A percentile compares a stretch with the other conserved stretches of the same genome.
phyloP scores from a whole-genome alignment of 208 protist genomes.

The Angomonas ambiguus region DNA sequence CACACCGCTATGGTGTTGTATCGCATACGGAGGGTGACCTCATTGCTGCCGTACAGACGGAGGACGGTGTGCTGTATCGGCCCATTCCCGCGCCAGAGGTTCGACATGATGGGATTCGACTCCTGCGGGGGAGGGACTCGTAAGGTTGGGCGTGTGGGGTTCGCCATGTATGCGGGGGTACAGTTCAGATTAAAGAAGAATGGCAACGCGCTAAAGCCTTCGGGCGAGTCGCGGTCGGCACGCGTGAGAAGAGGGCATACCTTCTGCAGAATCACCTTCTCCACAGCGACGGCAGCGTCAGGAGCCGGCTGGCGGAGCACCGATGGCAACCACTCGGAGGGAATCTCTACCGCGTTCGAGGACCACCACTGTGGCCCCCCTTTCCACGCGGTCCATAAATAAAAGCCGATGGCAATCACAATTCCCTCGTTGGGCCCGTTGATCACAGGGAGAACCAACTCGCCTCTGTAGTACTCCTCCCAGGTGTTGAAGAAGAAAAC shows the following conservation, averaged over 20 bases:
- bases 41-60: constrained; percentile 38
- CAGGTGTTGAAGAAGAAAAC: constrained; percentile 84
- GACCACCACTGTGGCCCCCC: constrained; percentile 74
- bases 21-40: constrained; percentile 29
- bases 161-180: constrained; percentile 29
- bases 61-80: constrained; percentile 49
- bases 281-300: constrained; percentile 36
- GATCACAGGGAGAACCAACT: constrained; percentile 81
- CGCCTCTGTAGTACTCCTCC: constrained; percentile 87
- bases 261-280: constrained; percentile 21
- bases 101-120: constrained; percentile 9
- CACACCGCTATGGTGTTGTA: constrained; percentile 71
- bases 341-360: constrained; percentile 42
- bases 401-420: constrained; percentile 48
- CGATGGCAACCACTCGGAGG: constrained; percentile 32
- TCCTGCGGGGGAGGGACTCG: background rate
- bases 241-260: constrained; percentile 39
- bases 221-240: background rate
- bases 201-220: constrained; percentile 16
- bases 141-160: constrained; percentile 26
- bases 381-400: constrained; percentile 55
- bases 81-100: constrained; percentile 42
- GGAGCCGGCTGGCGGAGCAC: constrained; percentile 48
- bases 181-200: constrained; percentile 57
- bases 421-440: constrained; percentile 91